These are phyloP conservation scores for Cytospora piceicola DNA, from an alignment of 2,329 filamentous ascomycete genomes.

Conservation along the genomic window DNA sequence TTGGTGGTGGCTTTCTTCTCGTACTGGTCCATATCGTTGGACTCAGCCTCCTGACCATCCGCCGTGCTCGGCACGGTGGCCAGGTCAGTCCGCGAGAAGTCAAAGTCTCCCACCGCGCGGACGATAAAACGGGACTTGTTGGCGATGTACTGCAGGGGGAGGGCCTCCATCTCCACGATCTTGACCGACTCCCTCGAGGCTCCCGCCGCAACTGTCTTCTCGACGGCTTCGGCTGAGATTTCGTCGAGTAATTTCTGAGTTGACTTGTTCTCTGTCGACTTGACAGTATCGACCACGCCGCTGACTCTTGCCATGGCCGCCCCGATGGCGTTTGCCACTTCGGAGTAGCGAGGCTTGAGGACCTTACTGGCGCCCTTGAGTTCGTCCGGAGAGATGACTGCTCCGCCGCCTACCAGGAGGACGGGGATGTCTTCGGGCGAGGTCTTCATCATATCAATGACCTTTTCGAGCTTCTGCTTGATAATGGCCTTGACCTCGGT, in stretches of 20 bases:
- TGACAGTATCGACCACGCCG: conserved; percentile 55
- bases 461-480: conserved; percentile 56
- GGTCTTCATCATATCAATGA: conserved; percentile 66
- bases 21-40: conserved; percentile 35
- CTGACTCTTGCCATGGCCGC: conserved; percentile 65
- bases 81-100: conserved; percentile 44
- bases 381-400: conserved; percentile 59
- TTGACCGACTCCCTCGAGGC: conserved; percentile 49
- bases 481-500: conserved; percentile 46
- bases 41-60: conserved; percentile 8
- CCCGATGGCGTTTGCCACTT: conserved; percentile 67
- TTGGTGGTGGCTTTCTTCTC: conserved; percentile 32
- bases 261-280: conserved; percentile 50
- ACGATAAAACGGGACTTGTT: conserved; percentile 62
- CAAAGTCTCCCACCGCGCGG: conserved; percentile 62
- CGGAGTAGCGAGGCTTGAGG: conserved; percentile 59
- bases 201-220: conserved; percentile 50
- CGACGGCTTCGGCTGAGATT: conserved; percentile 47
- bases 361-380: conserved; percentile 60
- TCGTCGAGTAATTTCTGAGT: conserved; percentile 44
- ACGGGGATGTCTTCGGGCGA: conserved; percentile 63
- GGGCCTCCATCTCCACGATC: conserved; percentile 55
- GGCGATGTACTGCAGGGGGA: conserved; percentile 59
- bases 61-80: conserved; percentile 7
- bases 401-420: conserved; percentile 66